Evolutionary conservation across 768 basidiomycete species (phyloP).

Genomic region (Candolleomyces eurysporus): DNA sequence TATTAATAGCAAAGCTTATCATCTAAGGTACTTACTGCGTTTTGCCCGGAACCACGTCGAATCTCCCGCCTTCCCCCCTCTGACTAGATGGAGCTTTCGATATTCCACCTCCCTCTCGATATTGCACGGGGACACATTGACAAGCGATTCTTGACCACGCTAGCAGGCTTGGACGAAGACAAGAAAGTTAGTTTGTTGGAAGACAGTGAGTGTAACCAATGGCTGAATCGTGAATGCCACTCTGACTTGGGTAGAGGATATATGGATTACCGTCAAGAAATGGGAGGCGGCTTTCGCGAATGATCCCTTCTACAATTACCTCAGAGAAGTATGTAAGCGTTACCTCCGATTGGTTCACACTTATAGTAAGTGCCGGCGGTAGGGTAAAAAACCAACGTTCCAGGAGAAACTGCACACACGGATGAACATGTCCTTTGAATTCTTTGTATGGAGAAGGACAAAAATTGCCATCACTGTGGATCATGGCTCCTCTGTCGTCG

Average conservation of each 20-base stretch:
- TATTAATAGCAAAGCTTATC: too few species aligned
- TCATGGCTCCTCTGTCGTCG: slow-evolving; percentile 13
- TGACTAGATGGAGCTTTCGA: too few species aligned
- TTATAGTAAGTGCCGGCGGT: not conserved
- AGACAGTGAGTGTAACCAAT: not conserved
- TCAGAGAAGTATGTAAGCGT: slow-evolving; percentile 12
- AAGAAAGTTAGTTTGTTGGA: not conserved
- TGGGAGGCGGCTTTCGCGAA: slow-evolving; percentile 20
- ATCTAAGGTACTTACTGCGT: too few species aligned
- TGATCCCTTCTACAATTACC: slow-evolving; percentile 20
- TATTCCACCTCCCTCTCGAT: too few species aligned
- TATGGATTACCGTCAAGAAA: slow-evolving; percentile 21
- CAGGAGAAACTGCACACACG: slow-evolving; percentile 7
- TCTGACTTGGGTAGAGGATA: slow-evolving; percentile 11
- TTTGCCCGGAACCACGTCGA: too few species aligned
- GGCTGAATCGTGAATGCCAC: too few species aligned
- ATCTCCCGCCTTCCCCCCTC: too few species aligned
- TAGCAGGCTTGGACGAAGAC: not conserved
- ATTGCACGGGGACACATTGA: too few species aligned
- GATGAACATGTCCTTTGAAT: slow-evolving; percentile 11
- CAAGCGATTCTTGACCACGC: not conserved
- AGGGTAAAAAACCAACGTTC: slow-evolving; percentile 12
- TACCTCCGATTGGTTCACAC: not conserved
- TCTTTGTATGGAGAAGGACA: slow-evolving; percentile 13
- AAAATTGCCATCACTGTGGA: slow-evolving; percentile 20